A percentile compares a stretch with the other conserved stretches of the same genome.
phyloP scores from a whole-genome alignment of 768 basidiomycete species.

The Suillus placidus region DNA sequence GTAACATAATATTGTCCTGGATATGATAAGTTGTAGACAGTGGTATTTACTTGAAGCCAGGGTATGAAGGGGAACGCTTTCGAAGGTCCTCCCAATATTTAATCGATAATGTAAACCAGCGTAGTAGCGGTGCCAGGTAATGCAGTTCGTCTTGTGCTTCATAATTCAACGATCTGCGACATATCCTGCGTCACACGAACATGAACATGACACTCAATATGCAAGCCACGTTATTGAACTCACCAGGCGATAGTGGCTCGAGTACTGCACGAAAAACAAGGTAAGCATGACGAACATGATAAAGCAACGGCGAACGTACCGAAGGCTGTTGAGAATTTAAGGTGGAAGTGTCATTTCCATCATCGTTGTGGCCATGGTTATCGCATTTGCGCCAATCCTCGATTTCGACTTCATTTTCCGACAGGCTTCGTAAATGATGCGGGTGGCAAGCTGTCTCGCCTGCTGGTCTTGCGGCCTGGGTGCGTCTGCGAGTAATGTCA shows the following conservation, averaged over 20 bases:
- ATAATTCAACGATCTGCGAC: background rate
- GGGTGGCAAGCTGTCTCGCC: background rate
- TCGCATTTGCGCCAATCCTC: background rate
- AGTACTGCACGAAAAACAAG: background rate
- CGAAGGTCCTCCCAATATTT: background rate
- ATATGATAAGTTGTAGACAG: background rate
- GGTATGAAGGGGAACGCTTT: background rate
- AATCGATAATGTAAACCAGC: background rate
- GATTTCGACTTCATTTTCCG: background rate
- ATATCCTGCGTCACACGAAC: background rate
- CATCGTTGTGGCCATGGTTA: background rate
- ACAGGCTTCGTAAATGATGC: background rate
- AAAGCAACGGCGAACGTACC: background rate
- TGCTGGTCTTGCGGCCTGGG: too few relatives aligned
- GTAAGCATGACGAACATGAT: background rate
- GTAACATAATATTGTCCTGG: background rate
- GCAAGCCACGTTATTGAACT: background rate
- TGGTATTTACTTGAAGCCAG: background rate
- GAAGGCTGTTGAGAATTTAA: constrained; percentile 4
- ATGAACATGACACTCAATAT: background rate
- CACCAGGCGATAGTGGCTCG: constrained; percentile 4
- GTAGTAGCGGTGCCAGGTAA: background rate
- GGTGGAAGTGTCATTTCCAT: constrained; percentile 2
- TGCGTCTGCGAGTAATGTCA: background rate
- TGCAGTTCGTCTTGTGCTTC: background rate